Percentiles rank a stretch among this genome's conserved stretches.
These are phyloP conservation scores for Eruca vesicaria DNA, from an alignment of 441 rosid species.

Conservation along the genomic window DNA sequence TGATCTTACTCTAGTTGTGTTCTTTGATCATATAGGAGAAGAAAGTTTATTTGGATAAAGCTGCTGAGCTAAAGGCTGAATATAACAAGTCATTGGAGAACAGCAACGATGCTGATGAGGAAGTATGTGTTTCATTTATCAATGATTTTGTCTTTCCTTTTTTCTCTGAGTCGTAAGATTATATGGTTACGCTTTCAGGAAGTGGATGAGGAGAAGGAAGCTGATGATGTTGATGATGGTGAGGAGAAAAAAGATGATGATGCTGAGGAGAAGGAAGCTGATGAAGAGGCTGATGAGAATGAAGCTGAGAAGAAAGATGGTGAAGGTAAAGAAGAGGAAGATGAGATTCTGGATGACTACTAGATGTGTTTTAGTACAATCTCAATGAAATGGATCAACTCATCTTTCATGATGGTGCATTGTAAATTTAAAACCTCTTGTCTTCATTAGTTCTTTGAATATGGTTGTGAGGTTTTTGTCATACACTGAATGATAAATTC, in stretches of 20 bases:
- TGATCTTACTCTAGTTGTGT: conserved; percentile 10
- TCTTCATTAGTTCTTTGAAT: conserved; percentile 5
- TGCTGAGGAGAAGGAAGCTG: conserved; percentile 33
- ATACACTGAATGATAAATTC: background rate
- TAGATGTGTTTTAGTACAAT: background rate
- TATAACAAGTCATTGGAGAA: conserved; percentile 48
- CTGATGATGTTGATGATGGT: conserved; percentile 12
- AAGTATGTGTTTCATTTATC: conserved; percentile 26
- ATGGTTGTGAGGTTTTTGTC: conserved; percentile 7
- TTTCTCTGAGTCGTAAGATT: background rate
- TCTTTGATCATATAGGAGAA: conserved; percentile 52
- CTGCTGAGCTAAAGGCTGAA: conserved; percentile 75
- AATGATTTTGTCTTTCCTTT: background rate
- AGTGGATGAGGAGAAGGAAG: conserved; percentile 37
- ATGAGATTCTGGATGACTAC: conserved; percentile 39
- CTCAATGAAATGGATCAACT: background rate
- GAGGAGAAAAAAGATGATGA: conserved; percentile 37
- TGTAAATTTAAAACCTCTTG: conserved; percentile 16
- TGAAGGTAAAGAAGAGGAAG: conserved; percentile 25
- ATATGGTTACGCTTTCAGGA: conserved; percentile 26
- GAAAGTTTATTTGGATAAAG: conserved; percentile 67
- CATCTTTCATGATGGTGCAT: background rate
- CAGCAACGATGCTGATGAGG: conserved; percentile 37
- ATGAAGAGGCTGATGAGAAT: conserved; percentile 27
- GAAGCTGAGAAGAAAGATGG: conserved; percentile 25